Evolutionary conservation across 768 basidiomycete species (phyloP).

Genomic region (Tephrocybe sp.): DNA sequence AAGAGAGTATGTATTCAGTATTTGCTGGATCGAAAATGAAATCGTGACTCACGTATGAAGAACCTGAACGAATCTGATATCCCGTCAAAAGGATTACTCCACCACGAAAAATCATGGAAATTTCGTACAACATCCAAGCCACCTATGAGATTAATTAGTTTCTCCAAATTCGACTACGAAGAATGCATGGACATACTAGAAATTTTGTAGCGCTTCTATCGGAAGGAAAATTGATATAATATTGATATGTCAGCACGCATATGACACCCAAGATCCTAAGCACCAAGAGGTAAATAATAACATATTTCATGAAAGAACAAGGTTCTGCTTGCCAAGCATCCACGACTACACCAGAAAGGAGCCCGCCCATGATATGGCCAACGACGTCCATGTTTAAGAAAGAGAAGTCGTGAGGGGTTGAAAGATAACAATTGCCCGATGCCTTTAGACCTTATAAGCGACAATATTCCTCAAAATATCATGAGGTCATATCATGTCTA

Average conservation of each 20-base stretch:
- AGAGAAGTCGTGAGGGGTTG: too few relatives aligned
- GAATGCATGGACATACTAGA: not conserved
- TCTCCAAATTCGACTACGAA: too few relatives aligned
- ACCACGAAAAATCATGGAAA: not conserved
- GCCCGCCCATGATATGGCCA: too few relatives aligned
- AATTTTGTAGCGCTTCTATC: conserved; percentile 4
- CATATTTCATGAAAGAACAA: too few relatives aligned
- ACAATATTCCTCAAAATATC: too few relatives aligned
- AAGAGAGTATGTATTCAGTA: not conserved
- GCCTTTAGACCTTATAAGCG: too few relatives aligned
- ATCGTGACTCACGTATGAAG: not conserved
- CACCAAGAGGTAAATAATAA: too few relatives aligned
- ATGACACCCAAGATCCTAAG: conserved; percentile 5
- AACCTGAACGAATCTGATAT: not conserved
- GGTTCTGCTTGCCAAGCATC: too few relatives aligned
- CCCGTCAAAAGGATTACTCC: not conserved
- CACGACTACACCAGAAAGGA: too few relatives aligned
- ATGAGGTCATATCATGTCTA: too few relatives aligned
- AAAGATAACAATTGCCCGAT: too few relatives aligned
- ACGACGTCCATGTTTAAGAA: too few relatives aligned
- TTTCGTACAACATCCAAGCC: conserved; percentile 2
- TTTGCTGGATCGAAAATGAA: not conserved
- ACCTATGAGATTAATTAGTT: not conserved
- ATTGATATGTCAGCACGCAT: conserved; percentile 5
- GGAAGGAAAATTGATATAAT: conserved; percentile 1